Evolutionary conservation across 805 yeast species (phyloP).

Genomic region (Candida krabiensis): DNA sequence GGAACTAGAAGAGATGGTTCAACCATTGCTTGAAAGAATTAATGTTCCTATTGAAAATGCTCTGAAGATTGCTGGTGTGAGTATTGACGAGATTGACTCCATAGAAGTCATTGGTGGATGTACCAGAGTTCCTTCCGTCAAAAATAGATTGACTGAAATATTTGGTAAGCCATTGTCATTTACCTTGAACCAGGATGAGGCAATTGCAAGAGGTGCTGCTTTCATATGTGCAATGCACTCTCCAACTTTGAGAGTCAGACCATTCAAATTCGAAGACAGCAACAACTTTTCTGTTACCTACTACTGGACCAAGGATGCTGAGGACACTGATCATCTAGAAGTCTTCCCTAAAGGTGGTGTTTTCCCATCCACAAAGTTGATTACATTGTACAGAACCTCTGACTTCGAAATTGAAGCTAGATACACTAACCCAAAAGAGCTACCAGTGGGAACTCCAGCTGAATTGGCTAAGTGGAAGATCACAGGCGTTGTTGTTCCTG

Average conservation of each 20-base stretch:
- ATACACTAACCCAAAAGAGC: slow-evolving; percentile 71
- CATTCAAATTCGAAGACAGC: slow-evolving; percentile 95
- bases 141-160: slow-evolving; percentile 73
- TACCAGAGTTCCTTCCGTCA: slow-evolving; percentile 94
- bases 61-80: slow-evolving; percentile 72
- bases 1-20: slow-evolving; percentile 85
- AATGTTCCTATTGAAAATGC: slow-evolving; percentile 79
- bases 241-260: slow-evolving; percentile 97
- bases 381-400: slow-evolving; percentile 87
- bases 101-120: slow-evolving; percentile 98
- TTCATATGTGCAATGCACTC: slow-evolving; percentile 99
- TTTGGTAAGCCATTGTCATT: slow-evolving; percentile 86
- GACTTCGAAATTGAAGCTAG: slow-evolving; percentile 86
- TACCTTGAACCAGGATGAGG: slow-evolving; percentile 98
- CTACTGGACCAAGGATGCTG: slow-evolving; percentile 92
- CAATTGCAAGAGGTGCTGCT: slow-evolving; percentile 98
- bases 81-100: slow-evolving; percentile 75
- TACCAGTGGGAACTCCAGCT: slow-evolving; percentile 68
- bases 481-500: slow-evolving; percentile 78
- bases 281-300: slow-evolving; percentile 91
- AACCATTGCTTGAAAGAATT: slow-evolving; percentile 78
- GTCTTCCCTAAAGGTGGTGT: slow-evolving; percentile 94
- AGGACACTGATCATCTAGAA: slow-evolving; percentile 88
- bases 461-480: slow-evolving; percentile 82
- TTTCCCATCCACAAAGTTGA: slow-evolving; percentile 93